Base-by-base conservation (phyloP, 116 monocot genomes). In the Iris pallida region DNA sequence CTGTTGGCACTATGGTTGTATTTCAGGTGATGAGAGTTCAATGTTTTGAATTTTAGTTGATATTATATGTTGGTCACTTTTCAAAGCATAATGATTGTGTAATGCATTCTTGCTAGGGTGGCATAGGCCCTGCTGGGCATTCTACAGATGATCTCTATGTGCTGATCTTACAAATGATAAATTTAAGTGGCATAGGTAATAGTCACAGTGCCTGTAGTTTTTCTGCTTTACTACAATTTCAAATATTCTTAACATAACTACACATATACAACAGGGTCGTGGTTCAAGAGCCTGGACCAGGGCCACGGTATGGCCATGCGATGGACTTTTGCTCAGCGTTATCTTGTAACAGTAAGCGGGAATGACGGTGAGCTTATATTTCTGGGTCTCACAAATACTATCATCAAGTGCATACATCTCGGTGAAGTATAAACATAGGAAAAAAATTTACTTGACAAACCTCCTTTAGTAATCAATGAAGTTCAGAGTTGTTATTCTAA, bases 91-190 rank as follows among this genome's bases (percentile, higher is more conserved):
- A 20, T 40, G 41, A 60, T 60, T 9, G 16, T 16, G 57, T 57
- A 7, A 6, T 18, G 3, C 12, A 9, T 71, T 68, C 20, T 79
- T 75, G 9, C 10, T 55, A 94, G 94, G 94, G 94, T 70, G 94
- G 94, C 62, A 94, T 94, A 66, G 94, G 90, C 5, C 94, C 94
- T 55, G 83, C 90, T 16, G 94, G 94, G 68, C 94, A 94, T 71
- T 94, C 94, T 14, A 94, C 94, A 11, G 94, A 94, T 71, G 94
- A 94, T 68, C 87, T 94, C 1, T 90, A 85, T 55, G 94, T 94
- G 47, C 90, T 71, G 94, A 94, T 64, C 52, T 94, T 40, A 94
- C 87, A 42, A 90, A 90, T 57, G 87, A 94, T 19, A 90, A 81
- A 62, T 85, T 70, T 58, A 94, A 94, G 73, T 94, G 94, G 94